These are phyloP conservation scores for Chlorella sp. DNA, from an alignment of 139 green algal genomes.

Conservation along the genomic window DNA sequence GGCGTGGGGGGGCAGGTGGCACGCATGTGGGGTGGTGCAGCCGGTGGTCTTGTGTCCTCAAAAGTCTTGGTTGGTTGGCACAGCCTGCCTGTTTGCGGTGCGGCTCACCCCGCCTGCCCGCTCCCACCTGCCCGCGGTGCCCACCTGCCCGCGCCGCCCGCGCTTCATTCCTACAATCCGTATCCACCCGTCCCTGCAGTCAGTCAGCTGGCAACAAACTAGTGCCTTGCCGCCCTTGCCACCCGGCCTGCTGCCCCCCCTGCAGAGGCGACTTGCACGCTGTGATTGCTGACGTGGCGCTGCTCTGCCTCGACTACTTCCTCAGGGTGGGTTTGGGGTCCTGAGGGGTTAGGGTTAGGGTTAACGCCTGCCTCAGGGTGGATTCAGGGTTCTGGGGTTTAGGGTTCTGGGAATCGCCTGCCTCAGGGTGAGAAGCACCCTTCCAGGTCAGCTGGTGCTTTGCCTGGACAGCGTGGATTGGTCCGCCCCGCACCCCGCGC, in stretches of 20 bases:
- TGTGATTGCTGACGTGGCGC: constrained; percentile 18
- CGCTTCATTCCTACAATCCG: not conserved
- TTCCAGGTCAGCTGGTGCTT: no score
- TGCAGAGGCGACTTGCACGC: constrained; percentile 20
- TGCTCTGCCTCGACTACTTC: constrained; percentile 24
- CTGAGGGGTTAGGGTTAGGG: not conserved
- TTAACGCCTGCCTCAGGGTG: no score
- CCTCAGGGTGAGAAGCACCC: no score
- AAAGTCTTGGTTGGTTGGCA: no score
- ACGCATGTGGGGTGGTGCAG: not conserved
- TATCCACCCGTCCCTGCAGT: not conserved
- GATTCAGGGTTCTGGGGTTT: no score
- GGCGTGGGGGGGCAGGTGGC: not conserved
- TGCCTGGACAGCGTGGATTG: no score
- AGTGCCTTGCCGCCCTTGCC: not conserved
- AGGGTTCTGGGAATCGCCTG: no score
- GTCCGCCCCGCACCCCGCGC: no score
- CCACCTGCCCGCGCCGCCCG: not conserved
- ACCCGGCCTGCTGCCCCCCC: not conserved
- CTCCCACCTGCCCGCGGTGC: not conserved
- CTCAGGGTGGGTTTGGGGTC: not conserved
- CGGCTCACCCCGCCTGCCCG: no score
- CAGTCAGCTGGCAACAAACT: no score
- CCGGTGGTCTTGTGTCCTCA: no score
- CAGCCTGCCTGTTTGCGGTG: no score